These are phyloP conservation scores for Quaeritorhiza haematococci DNA, from an alignment of 371 early-diverging fungal genomes.

Conservation along the genomic window DNA sequence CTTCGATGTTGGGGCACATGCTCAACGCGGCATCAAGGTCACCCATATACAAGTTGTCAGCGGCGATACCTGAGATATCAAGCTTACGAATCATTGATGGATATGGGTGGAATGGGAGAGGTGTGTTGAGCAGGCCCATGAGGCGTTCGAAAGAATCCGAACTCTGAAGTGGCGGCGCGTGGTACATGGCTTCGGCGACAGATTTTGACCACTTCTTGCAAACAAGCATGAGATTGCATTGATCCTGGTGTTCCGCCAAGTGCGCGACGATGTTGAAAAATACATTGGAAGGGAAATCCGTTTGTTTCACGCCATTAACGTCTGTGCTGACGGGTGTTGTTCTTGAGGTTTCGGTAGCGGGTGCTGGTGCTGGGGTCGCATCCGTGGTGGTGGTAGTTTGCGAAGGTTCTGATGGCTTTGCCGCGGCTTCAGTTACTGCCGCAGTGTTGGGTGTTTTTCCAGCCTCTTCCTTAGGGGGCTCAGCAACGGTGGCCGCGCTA, in stretches of 20 bases:
- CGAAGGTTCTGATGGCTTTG: too few relatives aligned
- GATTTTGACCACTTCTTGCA: slow-evolving; percentile 26
- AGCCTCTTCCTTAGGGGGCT: too few relatives aligned
- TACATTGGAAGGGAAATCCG: slow-evolving; percentile 9
- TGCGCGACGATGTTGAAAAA: slow-evolving; percentile 13
- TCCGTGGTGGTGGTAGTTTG: too few relatives aligned
- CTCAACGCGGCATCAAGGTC: slow-evolving; percentile 37
- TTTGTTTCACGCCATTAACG: too few relatives aligned
- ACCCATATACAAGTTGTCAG: slow-evolving; percentile 44
- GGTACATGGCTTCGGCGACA: slow-evolving; percentile 29
- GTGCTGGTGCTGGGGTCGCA: too few relatives aligned
- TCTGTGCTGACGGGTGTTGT: too few relatives aligned
- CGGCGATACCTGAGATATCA: slow-evolving; percentile 32
- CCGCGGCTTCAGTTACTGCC: too few relatives aligned
- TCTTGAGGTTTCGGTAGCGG: too few relatives aligned
- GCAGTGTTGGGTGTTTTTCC: too few relatives aligned
- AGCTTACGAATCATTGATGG: slow-evolving; percentile 31
- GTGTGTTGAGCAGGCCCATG: slow-evolving; percentile 25
- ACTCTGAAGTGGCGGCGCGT: slow-evolving; percentile 24
- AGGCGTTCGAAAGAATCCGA: slow-evolving; percentile 39
- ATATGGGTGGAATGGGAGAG: slow-evolving; percentile 23
- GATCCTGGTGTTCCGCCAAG: slow-evolving; percentile 16
- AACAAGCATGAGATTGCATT: slow-evolving; percentile 20
- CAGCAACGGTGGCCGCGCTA: too few relatives aligned
- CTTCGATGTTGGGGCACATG: slow-evolving; percentile 23